A percentile compares a stretch with the other conserved stretches of the same genome.
phyloP scores from a whole-genome alignment of 345 rosid species.

The Zanthoxylum bungeanum region DNA sequence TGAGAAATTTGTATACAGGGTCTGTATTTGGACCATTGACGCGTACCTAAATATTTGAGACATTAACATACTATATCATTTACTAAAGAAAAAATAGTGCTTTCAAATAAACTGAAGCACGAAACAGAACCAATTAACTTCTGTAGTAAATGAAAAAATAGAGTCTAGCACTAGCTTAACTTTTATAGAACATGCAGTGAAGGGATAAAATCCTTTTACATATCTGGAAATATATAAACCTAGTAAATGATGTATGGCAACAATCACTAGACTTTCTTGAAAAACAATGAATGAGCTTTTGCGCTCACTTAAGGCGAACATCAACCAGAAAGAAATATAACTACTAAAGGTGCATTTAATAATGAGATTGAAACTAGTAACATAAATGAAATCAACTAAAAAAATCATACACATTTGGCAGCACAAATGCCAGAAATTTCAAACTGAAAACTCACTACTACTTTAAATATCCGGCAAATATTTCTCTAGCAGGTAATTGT shows the following conservation, averaged over 20 bases:
- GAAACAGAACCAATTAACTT: neutral
- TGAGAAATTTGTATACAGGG: slow-evolving; percentile 78
- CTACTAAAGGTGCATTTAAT: neutral
- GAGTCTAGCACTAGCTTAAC: neutral
- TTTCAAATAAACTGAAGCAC: neutral
- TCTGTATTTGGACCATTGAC: slow-evolving; percentile 71
- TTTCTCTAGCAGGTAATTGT: neutral
- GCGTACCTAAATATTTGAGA: slow-evolving; percentile 44
- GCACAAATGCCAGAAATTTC: neutral
- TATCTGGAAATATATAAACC: neutral
- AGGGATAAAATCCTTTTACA: neutral
- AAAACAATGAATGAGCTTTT: neutral
- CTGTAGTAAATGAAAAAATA: neutral
- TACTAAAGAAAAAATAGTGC: neutral
- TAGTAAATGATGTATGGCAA: neutral
- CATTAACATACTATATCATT: neutral
- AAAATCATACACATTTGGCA: neutral
- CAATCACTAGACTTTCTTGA: neutral
- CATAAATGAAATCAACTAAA: neutral
- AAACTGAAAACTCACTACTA: neutral
- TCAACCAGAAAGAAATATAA: neutral
- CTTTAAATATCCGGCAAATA: neutral
- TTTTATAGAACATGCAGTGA: neutral
- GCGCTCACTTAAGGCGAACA: neutral
- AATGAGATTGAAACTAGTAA: neutral